Evolutionary conservation across 2,329 filamentous ascomycete genomes (phyloP).

Genomic region (Talaromyces sp.): DNA sequence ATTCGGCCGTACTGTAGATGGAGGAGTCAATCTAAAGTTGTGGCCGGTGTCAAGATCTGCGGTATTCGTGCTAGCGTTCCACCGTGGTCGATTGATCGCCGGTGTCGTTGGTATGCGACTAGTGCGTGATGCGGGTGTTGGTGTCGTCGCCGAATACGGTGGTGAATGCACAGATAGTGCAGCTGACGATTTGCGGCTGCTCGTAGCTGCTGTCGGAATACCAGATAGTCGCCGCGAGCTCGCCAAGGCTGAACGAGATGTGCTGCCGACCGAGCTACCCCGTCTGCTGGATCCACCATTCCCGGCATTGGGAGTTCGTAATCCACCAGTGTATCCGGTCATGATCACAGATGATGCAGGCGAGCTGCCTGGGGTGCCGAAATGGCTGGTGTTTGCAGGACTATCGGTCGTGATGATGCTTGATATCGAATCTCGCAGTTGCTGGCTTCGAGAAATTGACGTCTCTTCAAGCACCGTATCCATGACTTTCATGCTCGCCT

Average conservation of each 20-base stretch:
- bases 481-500: conserved; percentile 71
- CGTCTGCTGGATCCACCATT: conserved; percentile 45
- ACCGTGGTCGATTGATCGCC: conserved; percentile 60
- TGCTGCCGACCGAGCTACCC: conserved; percentile 43
- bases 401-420: conserved; percentile 83
- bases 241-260: conserved; percentile 35
- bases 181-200: conserved; percentile 37
- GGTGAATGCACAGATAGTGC: conserved; percentile 29
- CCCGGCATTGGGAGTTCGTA: conserved; percentile 40
- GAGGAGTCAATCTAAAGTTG: conserved; percentile 62
- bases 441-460: conserved; percentile 58
- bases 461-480: conserved; percentile 72
- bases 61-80: conserved; percentile 67
- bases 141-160: conserved; percentile 39
- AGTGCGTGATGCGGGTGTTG: conserved; percentile 50
- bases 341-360: conserved; percentile 64
- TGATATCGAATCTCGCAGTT: conserved; percentile 86
- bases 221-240: conserved; percentile 46
- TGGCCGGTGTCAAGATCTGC: conserved; percentile 63
- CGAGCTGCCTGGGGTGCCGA: conserved; percentile 69
- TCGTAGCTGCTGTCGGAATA: conserved; percentile 24
- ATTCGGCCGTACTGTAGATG: conserved; percentile 50
- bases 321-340: conserved; percentile 46
- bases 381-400: conserved; percentile 64
- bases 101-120: conserved; percentile 42